Base-by-base conservation (phyloP, 805 yeast genomes). In the Candida montana region DNA sequence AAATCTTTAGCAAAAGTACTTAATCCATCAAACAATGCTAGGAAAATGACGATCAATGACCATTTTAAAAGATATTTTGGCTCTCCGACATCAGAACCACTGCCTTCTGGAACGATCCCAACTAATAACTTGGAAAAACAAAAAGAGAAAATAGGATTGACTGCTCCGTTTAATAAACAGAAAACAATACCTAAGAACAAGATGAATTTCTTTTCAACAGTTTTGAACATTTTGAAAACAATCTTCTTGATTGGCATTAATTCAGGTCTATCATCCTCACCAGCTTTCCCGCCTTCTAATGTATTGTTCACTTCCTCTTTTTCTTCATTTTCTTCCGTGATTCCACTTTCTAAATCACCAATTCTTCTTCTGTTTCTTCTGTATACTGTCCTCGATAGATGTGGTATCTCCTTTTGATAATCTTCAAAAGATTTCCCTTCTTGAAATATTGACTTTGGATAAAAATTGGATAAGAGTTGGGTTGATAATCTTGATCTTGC, bases 61-160 rank as follows among this genome's bases (percentile, higher is more conserved):
- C 96, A 88, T 52, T 71, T 73, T 7, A 71, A 42, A 42, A 72
- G 52, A 33, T 68, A 69, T 1, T 40, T 30, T 1, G 63, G 47
- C 1, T 62, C 50, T 2, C 65, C 63, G 5, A 61, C 54, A n/a
- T 52, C 44, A 1, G 65, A 64, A 8, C 57, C 51, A 38, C 34
- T 19, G 7, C 41, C 35, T n/a, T 46, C 52, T 1, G 83, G 78
- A 9, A 85, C 69, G 52, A 87, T 75, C 12, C 81, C 83, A 19
- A 72, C 60, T 7, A 91, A 62, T 8, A 91, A 62, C 45, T 79
- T 78, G 1, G 97, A 77, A 47, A 90, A 78, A 21, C 83, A 74
- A 55, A 63, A 89, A 0, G 96, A 84, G 48, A 93, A 88, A 0
- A 85, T 62, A 0, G 98, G 97, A 44, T 78, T 81, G 1, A 76